phyloP scores from a whole-genome alignment of 2,329 filamentous ascomycete genomes.

The Laburnicola sp. region DNA sequence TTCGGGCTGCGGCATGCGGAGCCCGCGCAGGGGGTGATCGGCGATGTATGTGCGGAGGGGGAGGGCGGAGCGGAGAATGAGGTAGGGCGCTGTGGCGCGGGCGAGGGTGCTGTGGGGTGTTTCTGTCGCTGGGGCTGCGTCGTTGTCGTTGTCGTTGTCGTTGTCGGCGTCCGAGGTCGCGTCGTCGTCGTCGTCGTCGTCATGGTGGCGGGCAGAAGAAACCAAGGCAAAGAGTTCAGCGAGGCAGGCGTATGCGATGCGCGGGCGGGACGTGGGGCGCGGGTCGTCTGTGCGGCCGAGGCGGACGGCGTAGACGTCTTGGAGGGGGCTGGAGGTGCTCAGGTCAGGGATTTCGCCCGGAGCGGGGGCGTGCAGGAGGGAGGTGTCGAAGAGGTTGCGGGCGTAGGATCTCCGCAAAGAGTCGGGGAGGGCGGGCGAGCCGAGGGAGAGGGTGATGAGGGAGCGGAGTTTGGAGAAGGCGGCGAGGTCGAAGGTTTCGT shows the following conservation, averaged over 20 bases:
- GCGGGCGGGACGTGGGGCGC: slow-evolving; percentile 64
- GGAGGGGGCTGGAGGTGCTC: slow-evolving; percentile 55
- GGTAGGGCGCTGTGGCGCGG: slow-evolving; percentile 73
- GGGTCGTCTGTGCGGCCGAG: slow-evolving; percentile 73
- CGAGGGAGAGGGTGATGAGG: slow-evolving; percentile 74
- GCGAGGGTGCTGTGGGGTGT: slow-evolving; percentile 63
- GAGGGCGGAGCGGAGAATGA: slow-evolving; percentile 79
- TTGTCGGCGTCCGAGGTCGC: too few relatives aligned
- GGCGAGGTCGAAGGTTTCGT: slow-evolving; percentile 79
- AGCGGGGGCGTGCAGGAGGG: slow-evolving; percentile 75
- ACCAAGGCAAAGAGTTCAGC: slow-evolving; percentile 68
- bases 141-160: too few relatives aligned
- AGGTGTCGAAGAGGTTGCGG: slow-evolving; percentile 76
- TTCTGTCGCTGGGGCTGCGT: too few relatives aligned
- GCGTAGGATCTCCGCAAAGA: slow-evolving; percentile 70
- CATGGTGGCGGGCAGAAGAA: slow-evolving; percentile 46
- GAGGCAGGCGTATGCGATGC: slow-evolving; percentile 79
- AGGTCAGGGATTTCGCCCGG: slow-evolving; percentile 60
- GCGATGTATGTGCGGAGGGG: slow-evolving; percentile 83
- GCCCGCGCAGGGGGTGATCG: slow-evolving; percentile 82
- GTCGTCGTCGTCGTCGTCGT: slow-evolving; percentile 31
- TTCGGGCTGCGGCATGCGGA: slow-evolving; percentile 80
- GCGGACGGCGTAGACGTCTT: slow-evolving; percentile 65
- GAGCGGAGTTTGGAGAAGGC: slow-evolving; percentile 71
- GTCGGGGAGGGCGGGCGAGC: slow-evolving; percentile 67